phyloP scores from a whole-genome alignment of 768 basidiomycete species.

The Gloeophyllum trabeum region DNA sequence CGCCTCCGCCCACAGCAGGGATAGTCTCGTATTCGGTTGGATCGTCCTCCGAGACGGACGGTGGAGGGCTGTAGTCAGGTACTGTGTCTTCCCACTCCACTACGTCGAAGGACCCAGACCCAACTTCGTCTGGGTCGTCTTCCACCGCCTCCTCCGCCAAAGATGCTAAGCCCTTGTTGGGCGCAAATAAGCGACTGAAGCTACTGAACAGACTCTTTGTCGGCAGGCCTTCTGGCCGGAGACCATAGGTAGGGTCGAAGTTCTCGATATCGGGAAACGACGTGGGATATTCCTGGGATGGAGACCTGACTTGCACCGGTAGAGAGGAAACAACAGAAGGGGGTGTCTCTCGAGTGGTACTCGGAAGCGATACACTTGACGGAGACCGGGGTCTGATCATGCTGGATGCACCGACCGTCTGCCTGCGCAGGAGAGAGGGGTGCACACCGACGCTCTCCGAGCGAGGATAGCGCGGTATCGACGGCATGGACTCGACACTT shows the following conservation, averaged over 20 bases:
- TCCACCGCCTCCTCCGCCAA: constrained; percentile 55
- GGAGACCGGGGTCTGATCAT: not conserved
- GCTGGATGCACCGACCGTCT: not conserved
- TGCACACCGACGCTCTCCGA: not conserved
- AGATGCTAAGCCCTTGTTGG: constrained; percentile 64
- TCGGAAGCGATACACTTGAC: not conserved
- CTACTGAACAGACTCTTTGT: constrained; percentile 71
- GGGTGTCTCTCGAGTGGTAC: not conserved
- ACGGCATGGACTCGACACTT: constrained; percentile 18
- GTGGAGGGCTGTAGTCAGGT: constrained; percentile 31
- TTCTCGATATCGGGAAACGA: constrained; percentile 64
- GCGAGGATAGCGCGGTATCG: constrained; percentile 7
- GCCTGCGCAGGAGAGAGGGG: not conserved
- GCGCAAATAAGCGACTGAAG: constrained; percentile 64
- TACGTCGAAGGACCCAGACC: constrained; percentile 41
- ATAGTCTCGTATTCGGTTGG: constrained; percentile 72
- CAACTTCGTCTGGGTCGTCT: constrained; percentile 33
- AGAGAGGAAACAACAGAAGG: not conserved
- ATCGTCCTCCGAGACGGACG: constrained; percentile 29
- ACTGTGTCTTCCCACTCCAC: constrained; percentile 61
- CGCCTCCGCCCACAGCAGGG: constrained; percentile 87
- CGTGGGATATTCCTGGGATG: constrained; percentile 13
- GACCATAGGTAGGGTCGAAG: constrained; percentile 93
- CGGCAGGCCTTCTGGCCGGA: constrained; percentile 86
- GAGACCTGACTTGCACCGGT: not conserved